Evolutionary conservation across 768 basidiomycete genomes (phyloP).

Genomic region (Cystofilobasidium capitatum): DNA sequence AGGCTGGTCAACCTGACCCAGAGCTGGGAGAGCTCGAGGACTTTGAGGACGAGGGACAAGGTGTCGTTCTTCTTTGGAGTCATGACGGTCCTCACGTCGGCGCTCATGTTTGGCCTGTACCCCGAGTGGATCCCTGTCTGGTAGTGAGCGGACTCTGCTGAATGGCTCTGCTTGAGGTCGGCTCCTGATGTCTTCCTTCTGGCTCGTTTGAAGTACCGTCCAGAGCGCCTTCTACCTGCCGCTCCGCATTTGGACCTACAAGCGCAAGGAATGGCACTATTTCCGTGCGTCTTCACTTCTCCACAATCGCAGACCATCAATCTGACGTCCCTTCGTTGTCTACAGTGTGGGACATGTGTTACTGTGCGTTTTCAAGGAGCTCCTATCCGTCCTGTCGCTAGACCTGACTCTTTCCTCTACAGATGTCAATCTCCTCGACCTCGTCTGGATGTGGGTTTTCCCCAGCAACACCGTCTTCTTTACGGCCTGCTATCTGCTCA

Average conservation of each 20-base stretch:
- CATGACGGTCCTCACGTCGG: conserved; percentile 72
- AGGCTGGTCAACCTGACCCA: conserved; percentile 67
- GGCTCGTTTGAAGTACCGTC: conserved; percentile 44
- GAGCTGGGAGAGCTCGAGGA: conserved; percentile 77
- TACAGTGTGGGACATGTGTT: conserved; percentile 25
- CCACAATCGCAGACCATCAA: no score
- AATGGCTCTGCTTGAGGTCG: conserved; percentile 39
- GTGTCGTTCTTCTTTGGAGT: conserved; percentile 85
- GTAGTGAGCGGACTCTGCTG: conserved; percentile 2
- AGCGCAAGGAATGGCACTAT: conserved; percentile 42
- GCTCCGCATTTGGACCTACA: conserved; percentile 72
- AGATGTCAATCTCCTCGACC: conserved; percentile 70
- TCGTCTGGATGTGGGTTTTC: conserved; percentile 83
- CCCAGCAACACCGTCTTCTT: conserved; percentile 69
- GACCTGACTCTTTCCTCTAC: conserved; percentile 42
- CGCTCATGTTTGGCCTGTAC: conserved; percentile 75
- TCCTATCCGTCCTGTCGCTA: conserved; percentile 1
- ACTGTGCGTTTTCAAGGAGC: conserved; percentile 10
- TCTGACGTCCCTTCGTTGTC: no score
- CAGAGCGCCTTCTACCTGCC: conserved; percentile 72
- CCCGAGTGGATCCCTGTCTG: conserved; percentile 56
- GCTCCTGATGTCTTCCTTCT: conserved; percentile 14
- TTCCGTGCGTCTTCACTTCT: no score
- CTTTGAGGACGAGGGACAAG: conserved; percentile 40
- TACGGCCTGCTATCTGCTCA: conserved; percentile 83